Conservation (phyloP, 805 yeast species). For the Saccharomycopsis guyanensis region DNA sequence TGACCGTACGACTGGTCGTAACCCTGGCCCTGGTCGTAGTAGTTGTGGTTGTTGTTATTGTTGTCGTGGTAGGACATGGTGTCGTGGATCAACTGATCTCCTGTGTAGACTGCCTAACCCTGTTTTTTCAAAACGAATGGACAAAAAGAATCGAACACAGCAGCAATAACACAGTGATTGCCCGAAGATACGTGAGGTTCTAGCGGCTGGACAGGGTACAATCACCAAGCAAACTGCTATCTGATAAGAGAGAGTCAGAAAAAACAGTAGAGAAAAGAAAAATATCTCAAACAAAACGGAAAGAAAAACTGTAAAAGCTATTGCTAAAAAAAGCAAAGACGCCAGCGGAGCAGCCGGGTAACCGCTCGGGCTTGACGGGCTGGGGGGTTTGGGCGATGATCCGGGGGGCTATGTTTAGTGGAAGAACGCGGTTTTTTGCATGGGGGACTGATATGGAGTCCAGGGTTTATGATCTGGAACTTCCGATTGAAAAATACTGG, state of each 20-base stretch:
- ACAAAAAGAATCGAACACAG: neutral
- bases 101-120: too few relatives aligned
- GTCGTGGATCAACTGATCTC: too few relatives aligned
- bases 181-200: neutral
- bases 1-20: constrained; percentile 17
- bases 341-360: neutral
- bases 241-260: constrained; percentile 1
- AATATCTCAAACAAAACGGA: neutral
- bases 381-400: too few relatives aligned
- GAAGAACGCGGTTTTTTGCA: too few relatives aligned
- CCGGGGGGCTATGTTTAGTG: too few relatives aligned
- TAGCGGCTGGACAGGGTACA: neutral
- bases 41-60: neutral
- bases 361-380: neutral
- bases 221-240: neutral
- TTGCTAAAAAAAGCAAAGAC: neutral
- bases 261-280: neutral
- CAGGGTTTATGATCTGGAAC: too few relatives aligned
- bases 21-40: constrained; percentile 10
- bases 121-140: too few relatives aligned
- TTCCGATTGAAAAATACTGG: too few relatives aligned
- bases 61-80: constrained; percentile 19
- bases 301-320: neutral
- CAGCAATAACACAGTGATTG: neutral
- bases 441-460: too few relatives aligned